phyloP scores from a whole-genome alignment of 1,284 basidiomycete genomes.

The Hypsizygus ulmarius region DNA sequence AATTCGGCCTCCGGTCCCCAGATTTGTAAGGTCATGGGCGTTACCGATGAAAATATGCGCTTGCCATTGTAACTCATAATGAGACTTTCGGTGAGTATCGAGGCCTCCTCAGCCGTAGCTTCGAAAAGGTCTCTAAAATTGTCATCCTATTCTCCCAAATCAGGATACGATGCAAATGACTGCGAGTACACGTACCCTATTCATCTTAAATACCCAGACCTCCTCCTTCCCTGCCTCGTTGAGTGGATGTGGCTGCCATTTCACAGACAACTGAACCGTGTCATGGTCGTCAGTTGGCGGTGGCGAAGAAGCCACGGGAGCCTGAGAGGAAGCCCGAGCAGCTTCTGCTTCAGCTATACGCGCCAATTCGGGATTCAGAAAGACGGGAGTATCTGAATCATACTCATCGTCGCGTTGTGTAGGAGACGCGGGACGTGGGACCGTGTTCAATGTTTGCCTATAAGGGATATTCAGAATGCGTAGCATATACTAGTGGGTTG shows the following conservation, averaged over 20 bases:
- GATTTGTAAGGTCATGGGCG: slow-evolving; percentile 60
- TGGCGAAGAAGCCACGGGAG: slow-evolving; percentile 19
- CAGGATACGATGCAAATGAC: slow-evolving; percentile 1
- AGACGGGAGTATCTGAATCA: slow-evolving; percentile 48
- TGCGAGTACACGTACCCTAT: slow-evolving; percentile 45
- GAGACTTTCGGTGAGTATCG: slow-evolving; percentile 46
- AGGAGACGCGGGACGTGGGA: slow-evolving; percentile 45
- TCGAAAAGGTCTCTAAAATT: slow-evolving; percentile 61
- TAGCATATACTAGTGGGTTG: background rate
- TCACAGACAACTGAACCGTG: slow-evolving; percentile 50
- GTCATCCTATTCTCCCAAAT: slow-evolving; percentile 45
- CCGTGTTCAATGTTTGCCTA: slow-evolving; percentile 45
- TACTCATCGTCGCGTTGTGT: slow-evolving; percentile 43
- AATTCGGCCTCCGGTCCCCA: slow-evolving; percentile 61
- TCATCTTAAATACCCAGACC: slow-evolving; percentile 52
- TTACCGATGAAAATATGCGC: slow-evolving; percentile 64
- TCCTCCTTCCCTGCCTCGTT: slow-evolving; percentile 38
- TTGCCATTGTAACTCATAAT: slow-evolving; percentile 57
- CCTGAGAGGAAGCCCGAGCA: slow-evolving; percentile 23
- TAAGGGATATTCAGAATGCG: background rate
- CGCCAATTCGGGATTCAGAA: slow-evolving; percentile 60
- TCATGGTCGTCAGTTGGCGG: slow-evolving; percentile 34
- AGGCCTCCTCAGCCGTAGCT: slow-evolving; percentile 57
- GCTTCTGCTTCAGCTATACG: slow-evolving; percentile 45
- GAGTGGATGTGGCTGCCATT: slow-evolving; percentile 63